These are phyloP conservation scores for Drechslerella stenobrocha DNA, from an alignment of 2,329 filamentous ascomycete genomes.

Conservation along the genomic window DNA sequence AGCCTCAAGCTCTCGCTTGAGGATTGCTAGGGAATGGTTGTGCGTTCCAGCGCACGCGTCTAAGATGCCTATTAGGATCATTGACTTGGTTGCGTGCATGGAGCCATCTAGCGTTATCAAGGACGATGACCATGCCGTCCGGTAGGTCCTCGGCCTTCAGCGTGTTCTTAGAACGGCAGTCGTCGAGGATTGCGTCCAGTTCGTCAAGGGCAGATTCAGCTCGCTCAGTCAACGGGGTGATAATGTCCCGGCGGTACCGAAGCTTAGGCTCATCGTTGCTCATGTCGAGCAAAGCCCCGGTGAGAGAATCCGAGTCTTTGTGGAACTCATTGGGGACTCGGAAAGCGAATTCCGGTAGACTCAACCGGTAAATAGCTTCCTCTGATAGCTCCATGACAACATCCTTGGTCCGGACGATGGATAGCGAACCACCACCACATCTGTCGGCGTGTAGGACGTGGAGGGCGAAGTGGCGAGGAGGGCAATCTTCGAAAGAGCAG, in stretches of 20 bases:
- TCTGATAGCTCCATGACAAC: slow-evolving; percentile 48
- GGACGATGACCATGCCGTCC: slow-evolving; percentile 54
- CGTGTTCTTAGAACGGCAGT: slow-evolving; percentile 49
- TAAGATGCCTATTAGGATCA: slow-evolving; percentile 55
- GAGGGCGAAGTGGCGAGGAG: slow-evolving; percentile 53
- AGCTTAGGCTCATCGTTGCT: slow-evolving; percentile 47
- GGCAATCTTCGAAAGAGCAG: slow-evolving; percentile 52
- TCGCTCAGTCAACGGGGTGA: slow-evolving; percentile 50
- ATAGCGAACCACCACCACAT: slow-evolving; percentile 51
- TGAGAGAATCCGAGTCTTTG: slow-evolving; percentile 52
- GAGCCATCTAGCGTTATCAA: slow-evolving; percentile 56
- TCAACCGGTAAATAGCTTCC: slow-evolving; percentile 42
- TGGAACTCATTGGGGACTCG: slow-evolving; percentile 54
- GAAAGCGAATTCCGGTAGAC: slow-evolving; percentile 50
- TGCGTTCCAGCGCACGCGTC: slow-evolving; percentile 55
- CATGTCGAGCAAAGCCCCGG: slow-evolving; percentile 51
- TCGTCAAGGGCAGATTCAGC: slow-evolving; percentile 54
- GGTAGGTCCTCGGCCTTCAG: slow-evolving; percentile 53
- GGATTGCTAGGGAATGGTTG: slow-evolving; percentile 24
- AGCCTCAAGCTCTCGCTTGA: too few relatives aligned
- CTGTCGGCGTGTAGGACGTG: slow-evolving; percentile 53
- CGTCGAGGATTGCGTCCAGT: slow-evolving; percentile 52
- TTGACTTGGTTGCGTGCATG: slow-evolving; percentile 55
- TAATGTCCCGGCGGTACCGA: slow-evolving; percentile 54
- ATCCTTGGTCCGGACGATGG: slow-evolving; percentile 48